phyloP scores from a whole-genome alignment of 192 early-diverging fungal genomes.

The Chytriomyces confervae region DNA sequence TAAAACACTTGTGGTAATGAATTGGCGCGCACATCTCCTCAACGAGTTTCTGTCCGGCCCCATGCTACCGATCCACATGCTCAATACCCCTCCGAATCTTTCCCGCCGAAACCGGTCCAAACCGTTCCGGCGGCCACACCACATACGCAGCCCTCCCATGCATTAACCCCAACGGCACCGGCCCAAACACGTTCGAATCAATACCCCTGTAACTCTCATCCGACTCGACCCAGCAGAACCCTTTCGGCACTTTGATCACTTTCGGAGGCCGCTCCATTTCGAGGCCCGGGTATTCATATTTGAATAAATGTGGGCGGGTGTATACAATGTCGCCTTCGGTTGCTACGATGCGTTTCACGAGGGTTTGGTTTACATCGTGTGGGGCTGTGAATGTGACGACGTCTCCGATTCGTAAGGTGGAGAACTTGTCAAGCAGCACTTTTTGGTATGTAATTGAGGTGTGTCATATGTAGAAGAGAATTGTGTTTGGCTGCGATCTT shows the following conservation, averaged over 20 bases:
- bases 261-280: constrained; percentile 16
- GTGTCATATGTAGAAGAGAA: background rate
- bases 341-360: constrained; percentile 87
- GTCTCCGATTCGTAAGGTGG: constrained; percentile 29
- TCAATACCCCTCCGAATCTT: background rate
- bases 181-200: constrained; percentile 44
- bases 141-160: constrained; percentile 23
- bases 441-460: background rate
- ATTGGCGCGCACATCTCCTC: too few species aligned
- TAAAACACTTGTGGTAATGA: too few species aligned
- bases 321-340: constrained; percentile 78
- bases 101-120: constrained; percentile 8
- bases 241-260: constrained; percentile 32
- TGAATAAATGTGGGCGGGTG: constrained; percentile 20
- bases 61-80: background rate
- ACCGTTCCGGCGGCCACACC: constrained; percentile 33
- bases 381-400: constrained; percentile 62
- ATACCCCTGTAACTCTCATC: constrained; percentile 37
- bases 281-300: constrained; percentile 12
- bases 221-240: constrained; percentile 43
- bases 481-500: background rate
- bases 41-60: too few species aligned
- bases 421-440: constrained; percentile 38
- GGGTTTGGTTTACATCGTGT: constrained; percentile 65
- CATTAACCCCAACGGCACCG: constrained; percentile 40